Evolutionary conservation across 495 filamentous ascomycete genomes (phyloP).

Genomic region (Annulohypoxylon maeteangense): DNA sequence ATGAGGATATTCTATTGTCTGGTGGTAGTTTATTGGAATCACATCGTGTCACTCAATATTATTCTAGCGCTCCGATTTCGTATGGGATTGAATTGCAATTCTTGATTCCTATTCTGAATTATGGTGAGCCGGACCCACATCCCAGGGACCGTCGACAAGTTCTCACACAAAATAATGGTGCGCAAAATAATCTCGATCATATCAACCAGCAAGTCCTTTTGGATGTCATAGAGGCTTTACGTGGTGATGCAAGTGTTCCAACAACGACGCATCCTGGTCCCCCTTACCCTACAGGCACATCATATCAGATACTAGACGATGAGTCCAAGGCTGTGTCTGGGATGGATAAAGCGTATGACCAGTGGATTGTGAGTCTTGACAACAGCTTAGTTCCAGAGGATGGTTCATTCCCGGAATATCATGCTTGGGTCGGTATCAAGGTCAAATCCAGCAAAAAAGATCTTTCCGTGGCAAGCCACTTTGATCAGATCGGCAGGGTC

Average conservation of each 20-base stretch:
- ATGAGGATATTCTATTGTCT: not conserved
- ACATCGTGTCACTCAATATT: not conserved
- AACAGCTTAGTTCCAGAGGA: not conserved
- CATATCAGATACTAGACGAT: not conserved
- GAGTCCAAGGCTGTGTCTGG: slow-evolving; percentile 14
- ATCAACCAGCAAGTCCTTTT: too few species aligned
- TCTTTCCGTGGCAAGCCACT: not conserved
- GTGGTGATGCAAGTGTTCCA: not conserved
- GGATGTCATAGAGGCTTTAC: not conserved
- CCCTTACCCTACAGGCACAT: not conserved
- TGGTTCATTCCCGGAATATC: not conserved
- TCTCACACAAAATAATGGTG: too few species aligned
- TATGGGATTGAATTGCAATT: slow-evolving; percentile 35
- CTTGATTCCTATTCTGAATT: slow-evolving; percentile 12
- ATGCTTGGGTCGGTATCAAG: slow-evolving; percentile 30
- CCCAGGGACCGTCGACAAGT: not conserved
- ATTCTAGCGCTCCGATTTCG: not conserved
- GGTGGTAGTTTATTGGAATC: too few species aligned
- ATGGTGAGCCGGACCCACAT: slow-evolving; percentile 2
- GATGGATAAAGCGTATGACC: not conserved
- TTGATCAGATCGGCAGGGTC: slow-evolving; percentile 16
- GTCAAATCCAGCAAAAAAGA: slow-evolving; percentile 28
- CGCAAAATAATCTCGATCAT: too few species aligned
- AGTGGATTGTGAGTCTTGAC: slow-evolving; percentile 18
- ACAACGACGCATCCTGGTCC: slow-evolving; percentile 25